A percentile compares a stretch with the other conserved stretches of the same genome.
phyloP scores from a whole-genome alignment of 1,139 yeast genomes.

The Yamadazyma kanchanaburiensis region DNA sequence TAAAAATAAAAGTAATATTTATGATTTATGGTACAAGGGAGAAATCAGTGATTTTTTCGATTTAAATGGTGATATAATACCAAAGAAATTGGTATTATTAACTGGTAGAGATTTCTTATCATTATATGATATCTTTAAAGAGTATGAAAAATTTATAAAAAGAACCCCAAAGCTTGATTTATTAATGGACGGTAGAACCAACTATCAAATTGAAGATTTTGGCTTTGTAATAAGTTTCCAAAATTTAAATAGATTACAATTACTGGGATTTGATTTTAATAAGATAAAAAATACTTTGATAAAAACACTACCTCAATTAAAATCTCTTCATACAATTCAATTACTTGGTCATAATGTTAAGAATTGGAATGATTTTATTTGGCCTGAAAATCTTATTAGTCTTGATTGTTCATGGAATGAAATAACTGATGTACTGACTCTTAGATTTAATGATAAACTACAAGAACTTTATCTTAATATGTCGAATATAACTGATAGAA shows the following conservation, averaged over 20 bases:
- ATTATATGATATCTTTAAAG: constrained; percentile 20
- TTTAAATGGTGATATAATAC: constrained; percentile 25
- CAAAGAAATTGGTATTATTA: constrained; percentile 23
- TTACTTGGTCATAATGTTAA: constrained; percentile 30
- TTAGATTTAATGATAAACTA: constrained; percentile 16
- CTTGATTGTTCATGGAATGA: constrained; percentile 38
- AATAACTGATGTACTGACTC: constrained; percentile 13
- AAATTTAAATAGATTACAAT: constrained; percentile 29
- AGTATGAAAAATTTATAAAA: constrained; percentile 16
- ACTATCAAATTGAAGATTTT: constrained; percentile 12
- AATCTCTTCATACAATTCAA: constrained; percentile 21
- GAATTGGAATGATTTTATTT: constrained; percentile 24
- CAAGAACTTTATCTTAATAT: constrained; percentile 29
- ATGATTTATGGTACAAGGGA: constrained; percentile 24
- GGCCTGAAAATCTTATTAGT: constrained; percentile 22
- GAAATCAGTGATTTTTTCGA: constrained; percentile 31
- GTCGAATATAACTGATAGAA: constrained; percentile 17
- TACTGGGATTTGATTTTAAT: constrained; percentile 21
- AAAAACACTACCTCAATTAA: constrained; percentile 9
- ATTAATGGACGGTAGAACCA: constrained; percentile 18
- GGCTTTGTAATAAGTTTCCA: constrained; percentile 11
- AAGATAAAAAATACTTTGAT: constrained; percentile 10
- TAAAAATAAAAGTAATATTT: constrained; percentile 15
- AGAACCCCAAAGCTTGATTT: constrained; percentile 20
- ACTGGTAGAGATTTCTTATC: constrained; percentile 33